These are phyloP conservation scores for Cercospora zeina DNA, from an alignment of 2,329 filamentous ascomycete species.

Conservation along the genomic window DNA sequence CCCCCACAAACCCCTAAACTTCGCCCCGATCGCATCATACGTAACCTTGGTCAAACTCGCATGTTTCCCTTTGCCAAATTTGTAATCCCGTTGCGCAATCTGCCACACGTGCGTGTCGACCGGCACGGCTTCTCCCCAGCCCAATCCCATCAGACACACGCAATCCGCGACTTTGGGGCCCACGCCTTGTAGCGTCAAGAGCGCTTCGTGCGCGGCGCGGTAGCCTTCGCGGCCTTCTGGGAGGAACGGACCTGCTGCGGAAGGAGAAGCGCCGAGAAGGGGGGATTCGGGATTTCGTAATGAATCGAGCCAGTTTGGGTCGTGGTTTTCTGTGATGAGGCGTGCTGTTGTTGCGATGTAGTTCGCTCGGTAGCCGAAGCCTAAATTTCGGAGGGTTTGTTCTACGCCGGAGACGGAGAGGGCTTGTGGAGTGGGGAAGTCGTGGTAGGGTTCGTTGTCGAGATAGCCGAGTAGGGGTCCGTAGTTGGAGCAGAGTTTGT, in stretches of 20 bases:
- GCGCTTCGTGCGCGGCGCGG: constrained; percentile 73
- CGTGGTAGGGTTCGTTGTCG: constrained; percentile 66
- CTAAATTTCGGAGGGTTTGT: constrained; percentile 72
- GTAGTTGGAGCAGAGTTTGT: constrained; percentile 86
- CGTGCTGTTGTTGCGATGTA: constrained; percentile 86
- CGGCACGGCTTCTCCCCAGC: constrained; percentile 92
- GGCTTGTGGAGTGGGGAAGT: constrained; percentile 76
- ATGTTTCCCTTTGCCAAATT: constrained; percentile 77
- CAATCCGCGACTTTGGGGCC: constrained; percentile 97
- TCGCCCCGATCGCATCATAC: constrained; percentile 86
- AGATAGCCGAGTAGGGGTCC: constrained; percentile 73
- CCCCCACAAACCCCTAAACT: constrained; percentile 88
- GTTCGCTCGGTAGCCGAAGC: constrained; percentile 91
- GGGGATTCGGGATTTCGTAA: constrained; percentile 76
- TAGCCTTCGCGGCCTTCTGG: constrained; percentile 65
- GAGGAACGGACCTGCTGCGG: constrained; percentile 51
- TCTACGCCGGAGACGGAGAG: constrained; percentile 78
- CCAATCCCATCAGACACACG: constrained; percentile 91
- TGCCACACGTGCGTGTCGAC: constrained; percentile 99
- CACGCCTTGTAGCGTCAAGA: constrained; percentile 80
- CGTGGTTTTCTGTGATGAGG: constrained; percentile 66
- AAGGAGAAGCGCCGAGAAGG: constrained; percentile 53
- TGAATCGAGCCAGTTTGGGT: constrained; percentile 69
- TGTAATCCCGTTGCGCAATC: constrained; percentile 94
- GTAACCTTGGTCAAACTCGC: constrained; percentile 85